Evolutionary conservation across 345 rosid species (phyloP), one percentile per base, ranked within the genome.

Genomic region (Erucastrum elatum): DNA sequence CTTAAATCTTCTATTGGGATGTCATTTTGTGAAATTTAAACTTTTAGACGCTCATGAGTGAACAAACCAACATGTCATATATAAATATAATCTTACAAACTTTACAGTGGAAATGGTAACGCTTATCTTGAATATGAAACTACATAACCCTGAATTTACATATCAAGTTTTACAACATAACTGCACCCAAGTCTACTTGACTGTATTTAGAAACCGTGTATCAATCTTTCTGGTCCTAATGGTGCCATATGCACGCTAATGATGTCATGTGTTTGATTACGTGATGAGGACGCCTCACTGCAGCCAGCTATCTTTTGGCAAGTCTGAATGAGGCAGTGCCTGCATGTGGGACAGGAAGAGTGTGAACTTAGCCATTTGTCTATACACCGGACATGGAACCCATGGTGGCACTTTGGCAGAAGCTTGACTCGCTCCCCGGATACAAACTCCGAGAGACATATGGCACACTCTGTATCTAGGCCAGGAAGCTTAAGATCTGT

Each of bases 261-360:
- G 41, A 37, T 83, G 79, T 82, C 84, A 17, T 78, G 87, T 31
- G 84, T 81, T 27, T 71, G 79, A 37, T 82, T 74, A 21, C 84
- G 29, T 8, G 91, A 72, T 37, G 92, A 56, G 82, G 83, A 75
- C 41, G 82, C 75, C 75, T 82, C 87, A 16, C 77, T 71, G 60
- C 84, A 85, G 2, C 90, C 87, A 25, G 80, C 90, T 75, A 90
- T 90, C 85, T 91, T 91, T 10, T 87, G 91, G 75, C 91, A 89
- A 3, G 94, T 90, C 70, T 86, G 90, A 8, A 88, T 80, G 62
- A 91, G 88, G 82, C 95, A 90, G 84, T 86, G 89, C 72, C 98
- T 85, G 86, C 98, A 94, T 8, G 92, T 92, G n/a, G 98, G 98
- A 77, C 98, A 94, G 2, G 97, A 90, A 16, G 98, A 88, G 77